phyloP scores from a whole-genome alignment of 1,139 yeast genomes.

The Geotrichum macrosporum region DNA sequence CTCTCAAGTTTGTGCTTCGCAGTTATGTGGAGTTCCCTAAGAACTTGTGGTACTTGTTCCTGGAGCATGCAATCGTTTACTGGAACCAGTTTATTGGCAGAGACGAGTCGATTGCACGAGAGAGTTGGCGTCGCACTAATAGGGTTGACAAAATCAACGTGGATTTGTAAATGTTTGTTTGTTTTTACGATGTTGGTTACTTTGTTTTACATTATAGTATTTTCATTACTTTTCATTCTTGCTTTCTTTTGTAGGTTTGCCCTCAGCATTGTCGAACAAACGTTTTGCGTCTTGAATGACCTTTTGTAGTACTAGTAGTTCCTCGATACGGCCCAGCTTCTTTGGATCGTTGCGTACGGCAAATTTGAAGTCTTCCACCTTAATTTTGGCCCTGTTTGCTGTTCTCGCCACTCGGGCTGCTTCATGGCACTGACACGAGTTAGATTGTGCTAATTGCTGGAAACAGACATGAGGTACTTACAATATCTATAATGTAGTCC shows the following conservation, averaged over 20 bases:
- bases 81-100: slow-evolving; percentile 78
- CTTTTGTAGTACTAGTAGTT: slow-evolving; percentile 67
- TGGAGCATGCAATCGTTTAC: slow-evolving; percentile 49
- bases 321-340: slow-evolving; percentile 79
- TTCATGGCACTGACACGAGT: slow-evolving; percentile 45
- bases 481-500: slow-evolving; percentile 66
- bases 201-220: background rate
- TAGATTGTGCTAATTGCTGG: slow-evolving; percentile 22
- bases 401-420: slow-evolving; percentile 52
- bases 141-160: slow-evolving; percentile 11
- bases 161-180: slow-evolving; percentile 6
- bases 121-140: slow-evolving; percentile 10
- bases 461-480: slow-evolving; percentile 24
- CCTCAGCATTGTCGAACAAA: slow-evolving; percentile 69
- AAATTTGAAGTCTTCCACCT: slow-evolving; percentile 83
- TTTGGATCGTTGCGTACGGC: slow-evolving; percentile 77
- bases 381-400: slow-evolving; percentile 64
- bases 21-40: slow-evolving; percentile 72
- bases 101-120: slow-evolving; percentile 23
- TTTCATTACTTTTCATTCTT: slow-evolving; percentile 23
- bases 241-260: slow-evolving; percentile 37
- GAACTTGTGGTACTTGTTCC: slow-evolving; percentile 48
- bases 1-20: slow-evolving; percentile 57
- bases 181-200: background rate
- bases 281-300: slow-evolving; percentile 76